Base-by-base conservation (phyloP, 345 rosid genomes). In the Aethionema arabicum region DNA sequence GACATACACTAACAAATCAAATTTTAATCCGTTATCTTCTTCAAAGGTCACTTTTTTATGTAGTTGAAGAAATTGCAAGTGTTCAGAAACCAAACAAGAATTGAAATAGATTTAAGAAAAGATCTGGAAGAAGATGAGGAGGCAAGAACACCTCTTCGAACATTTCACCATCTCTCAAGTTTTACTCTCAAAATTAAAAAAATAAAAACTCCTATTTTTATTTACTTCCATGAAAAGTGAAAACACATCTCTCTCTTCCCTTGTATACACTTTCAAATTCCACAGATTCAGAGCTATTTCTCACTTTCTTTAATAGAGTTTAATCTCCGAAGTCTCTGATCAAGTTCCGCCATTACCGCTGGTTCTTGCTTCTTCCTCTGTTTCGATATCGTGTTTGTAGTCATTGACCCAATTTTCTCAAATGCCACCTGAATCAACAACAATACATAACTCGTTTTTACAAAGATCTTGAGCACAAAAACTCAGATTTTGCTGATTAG, bases 361-460 rank as follows among this genome's bases (percentile, higher is more conserved):
- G 96, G 85, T 74, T 95, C 98, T 73, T 90, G 99, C 76, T 85
- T 95, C 74, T 95, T 95, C 82, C 99, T 79, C 74, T 90, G 85
- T 80, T 95, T 95, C 0, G 96, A 95, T 74, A 95, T 82, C 0
- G 90, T 86, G 79, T 86, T 83, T n/a, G 98, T 88, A 14, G 92
- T 88, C 98, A 95, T 80, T 0, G 88, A 88, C 33, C 99, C 95
- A 0, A 90, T 78, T 67, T 86, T 85, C 76, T 90, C 98, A 48
- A 84, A 88, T 4, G 99, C 99, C 72, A 95, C 96, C 98, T 95
- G 81, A 72, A 43, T 8, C 5, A 57, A 16, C 27, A 21, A 21
- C 27, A 21, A 21, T 21, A 21, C 27, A 21, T 21, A 21, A 21
- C 27, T 21, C 27, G 27, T 21, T 21, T 21, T 21, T 21, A 21